Evolutionary conservation across 2,329 filamentous ascomycete genomes (phyloP).

Genomic region (Trichoderma atroviride): DNA sequence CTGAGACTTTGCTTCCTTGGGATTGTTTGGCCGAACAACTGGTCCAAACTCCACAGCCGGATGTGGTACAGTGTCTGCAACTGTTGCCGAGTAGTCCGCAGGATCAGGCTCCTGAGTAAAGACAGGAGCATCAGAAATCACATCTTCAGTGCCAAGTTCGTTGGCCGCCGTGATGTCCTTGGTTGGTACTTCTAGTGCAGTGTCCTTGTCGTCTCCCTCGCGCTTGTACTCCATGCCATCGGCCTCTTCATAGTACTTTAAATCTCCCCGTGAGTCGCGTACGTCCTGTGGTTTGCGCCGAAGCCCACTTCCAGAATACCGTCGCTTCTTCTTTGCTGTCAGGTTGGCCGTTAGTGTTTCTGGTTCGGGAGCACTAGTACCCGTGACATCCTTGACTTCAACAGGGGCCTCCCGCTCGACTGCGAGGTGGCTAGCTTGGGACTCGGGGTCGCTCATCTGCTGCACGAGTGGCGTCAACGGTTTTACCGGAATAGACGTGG

Average conservation of each 20-base stretch:
- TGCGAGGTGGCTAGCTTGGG: conserved; percentile 34
- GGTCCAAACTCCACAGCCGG: conserved; percentile 43
- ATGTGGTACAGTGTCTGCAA: conserved; percentile 43
- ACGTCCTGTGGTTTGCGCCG: conserved; percentile 74
- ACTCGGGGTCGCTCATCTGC: conserved; percentile 39
- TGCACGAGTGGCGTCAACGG: conserved; percentile 13
- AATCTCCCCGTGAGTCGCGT: conserved; percentile 67
- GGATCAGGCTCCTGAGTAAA: conserved; percentile 38
- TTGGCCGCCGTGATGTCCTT: neutral
- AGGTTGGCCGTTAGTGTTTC: conserved; percentile 54
- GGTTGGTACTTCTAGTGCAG: neutral
- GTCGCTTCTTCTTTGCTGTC: conserved; percentile 59
- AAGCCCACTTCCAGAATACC: conserved; percentile 86
- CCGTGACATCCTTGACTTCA: conserved; percentile 58
- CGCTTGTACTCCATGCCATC: conserved; percentile 81
- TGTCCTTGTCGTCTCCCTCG: conserved; percentile 29
- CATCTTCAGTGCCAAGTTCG: neutral
- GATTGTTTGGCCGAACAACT: conserved; percentile 68
- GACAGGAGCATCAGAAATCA: neutral
- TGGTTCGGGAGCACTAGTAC: conserved; percentile 66
- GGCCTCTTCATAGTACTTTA: conserved; percentile 91
- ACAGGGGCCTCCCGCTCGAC: conserved; percentile 42
- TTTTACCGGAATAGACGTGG: neutral
- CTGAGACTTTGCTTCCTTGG: conserved; percentile 72
- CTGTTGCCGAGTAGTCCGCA: conserved; percentile 35